phyloP scores from a whole-genome alignment of 306 rosid genomes.

The Arachis stenosperma region DNA sequence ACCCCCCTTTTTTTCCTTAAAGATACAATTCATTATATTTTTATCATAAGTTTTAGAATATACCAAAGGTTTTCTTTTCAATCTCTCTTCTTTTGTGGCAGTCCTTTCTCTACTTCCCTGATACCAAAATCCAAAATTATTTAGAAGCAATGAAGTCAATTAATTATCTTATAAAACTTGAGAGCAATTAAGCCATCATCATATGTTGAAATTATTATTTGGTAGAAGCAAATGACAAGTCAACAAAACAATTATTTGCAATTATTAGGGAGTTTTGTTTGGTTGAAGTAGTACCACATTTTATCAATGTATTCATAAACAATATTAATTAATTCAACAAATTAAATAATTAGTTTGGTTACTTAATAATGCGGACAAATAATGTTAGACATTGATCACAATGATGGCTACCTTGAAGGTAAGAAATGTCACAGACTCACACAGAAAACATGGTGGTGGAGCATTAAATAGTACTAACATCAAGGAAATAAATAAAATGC shows the following conservation, averaged over 20 bases:
- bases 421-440: constrained; percentile 15
- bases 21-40: neutral
- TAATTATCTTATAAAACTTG: neutral
- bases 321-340: too few relatives aligned
- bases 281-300: neutral
- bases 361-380: neutral
- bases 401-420: constrained; percentile 45
- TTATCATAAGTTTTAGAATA: neutral
- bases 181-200: too few relatives aligned
- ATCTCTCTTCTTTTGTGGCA: neutral
- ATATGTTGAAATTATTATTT: neutral
- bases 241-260: constrained; percentile 11
- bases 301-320: neutral
- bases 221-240: neutral
- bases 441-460: constrained; percentile 20
- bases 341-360: neutral
- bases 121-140: neutral
- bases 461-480: constrained; percentile 2
- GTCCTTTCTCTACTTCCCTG: neutral
- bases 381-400: constrained; percentile 32
- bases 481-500: constrained; percentile 1
- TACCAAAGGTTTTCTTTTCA: constrained; percentile 2
- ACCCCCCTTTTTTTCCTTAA: neutral
- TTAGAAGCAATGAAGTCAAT: neutral
- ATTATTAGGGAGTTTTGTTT: neutral